Evolutionary conservation across 495 filamentous ascomycete genomes (phyloP), one percentile per base, ranked within the genome.

Genomic region (Sphaerosporella brunnea): DNA sequence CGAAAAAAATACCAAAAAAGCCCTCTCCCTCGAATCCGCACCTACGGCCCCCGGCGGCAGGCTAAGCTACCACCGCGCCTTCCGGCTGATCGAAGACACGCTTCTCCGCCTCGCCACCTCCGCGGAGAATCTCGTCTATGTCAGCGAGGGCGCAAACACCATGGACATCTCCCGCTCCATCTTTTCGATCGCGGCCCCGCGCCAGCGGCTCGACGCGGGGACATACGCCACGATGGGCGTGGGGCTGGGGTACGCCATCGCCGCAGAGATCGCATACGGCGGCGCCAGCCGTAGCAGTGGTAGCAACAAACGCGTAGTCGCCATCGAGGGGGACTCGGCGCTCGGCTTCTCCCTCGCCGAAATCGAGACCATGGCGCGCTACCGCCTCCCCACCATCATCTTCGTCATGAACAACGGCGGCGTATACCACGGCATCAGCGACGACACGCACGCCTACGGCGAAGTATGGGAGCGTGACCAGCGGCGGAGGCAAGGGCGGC

Each of bases 211-310:
- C 21, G 75, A 79, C 51, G 75, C 76, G 5, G 76, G 77, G 10
- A 77, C 75, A 0, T 70, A 78, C 50, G 76, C 77, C 0, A 79
- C 76, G 1, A 80, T 80, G 77, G 77, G 77, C n/a, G 69, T 78
- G 0, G 76, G 77, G 0, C 63, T 79, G 30, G 75, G 74, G 4
- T 79, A 79, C 48, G 71, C 74, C 7, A 71, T 79, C 35, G 76
- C 75, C 1, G 75, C 77, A 0, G 67, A 74, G 43, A 69, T 66
- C 26, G 76, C 77, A 1, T 78, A 75, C 58, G 78, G 78, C 54
- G 55, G 52, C 13, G 42, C 39, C 9, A 49, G 56, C n/a, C 32
- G 23, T 4, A 7, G 45, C 4, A 13, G 46, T 25, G 7, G 32
- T 43, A 16, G 32, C 18, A 4, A 21, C 4, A 80, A 79, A 61